Base-by-base conservation (phyloP, 192 early-diverging fungal genomes). In the Entomortierella beljakovae region DNA sequence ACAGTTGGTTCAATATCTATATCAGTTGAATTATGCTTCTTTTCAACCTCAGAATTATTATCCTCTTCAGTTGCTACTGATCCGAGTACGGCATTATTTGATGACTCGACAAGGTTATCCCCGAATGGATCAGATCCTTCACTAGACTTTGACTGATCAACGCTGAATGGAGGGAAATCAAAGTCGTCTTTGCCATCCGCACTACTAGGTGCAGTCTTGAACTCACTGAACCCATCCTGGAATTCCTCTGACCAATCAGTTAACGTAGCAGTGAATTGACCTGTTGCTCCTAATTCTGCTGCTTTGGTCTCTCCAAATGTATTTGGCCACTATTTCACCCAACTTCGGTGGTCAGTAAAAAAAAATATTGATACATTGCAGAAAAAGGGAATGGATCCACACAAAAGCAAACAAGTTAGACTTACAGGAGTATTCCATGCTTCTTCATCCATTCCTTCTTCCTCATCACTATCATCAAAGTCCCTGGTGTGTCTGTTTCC, bases 241-340 rank as follows among this genome's bases (percentile, higher is more conserved):
- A 76, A 67, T 22, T 69, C 74, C 55, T 77, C 74, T 5, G 74
- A 77, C 74, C 74, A 77, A 29, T 77, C 74, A 22, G 74, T 68
- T 33, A 77, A 32, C 11, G 65, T 62, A 7, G 74, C 74, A 22
- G 33, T 77, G 16, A 77, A 77, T 37, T 68, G 74, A 20, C 53
- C 38, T 18, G 59, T 60, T 35, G 71, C 25, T 0, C 70, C 70
- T 3, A 73, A 25, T 1, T 56, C 66, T 9, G 60, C 42, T 13
- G 35, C 61, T 48, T 69, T 77, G 26, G 74, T 18, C n/a, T 69
- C 74, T 9, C 74, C 74, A 28, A 77, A 77, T 46, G 74, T 52
- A 33, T 62, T 64, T 3, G 74, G 66, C 74, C 74, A 77, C 66
- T 77, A 53, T 7, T 52, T n/a, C n/a, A n/a, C n/a, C n/a, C n/a